Evolutionary conservation across 768 basidiomycete genomes (phyloP).

Genomic region (Steccherinum ochraceum): DNA sequence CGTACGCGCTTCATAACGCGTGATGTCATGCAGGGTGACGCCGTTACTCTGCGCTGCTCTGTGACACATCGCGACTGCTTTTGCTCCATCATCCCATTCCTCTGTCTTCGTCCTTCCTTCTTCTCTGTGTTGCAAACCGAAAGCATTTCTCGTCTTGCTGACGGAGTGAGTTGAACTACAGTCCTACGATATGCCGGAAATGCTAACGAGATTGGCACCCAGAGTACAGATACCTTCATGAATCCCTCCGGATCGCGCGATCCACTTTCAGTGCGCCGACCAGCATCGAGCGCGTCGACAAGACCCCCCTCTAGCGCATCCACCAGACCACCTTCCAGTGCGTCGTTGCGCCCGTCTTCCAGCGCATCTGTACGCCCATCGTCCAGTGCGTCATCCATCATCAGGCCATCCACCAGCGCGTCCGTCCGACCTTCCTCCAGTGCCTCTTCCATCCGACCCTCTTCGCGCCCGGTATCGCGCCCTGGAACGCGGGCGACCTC

Average conservation of each 20-base stretch:
- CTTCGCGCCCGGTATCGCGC: slow-evolving; percentile 25
- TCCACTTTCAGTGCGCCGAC: background rate
- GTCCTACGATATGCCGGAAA: no score
- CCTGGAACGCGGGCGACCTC: slow-evolving; percentile 20
- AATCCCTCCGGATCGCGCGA: background rate
- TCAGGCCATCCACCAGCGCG: slow-evolving; percentile 39
- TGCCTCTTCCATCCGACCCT: slow-evolving; percentile 6
- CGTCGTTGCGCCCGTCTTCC: background rate
- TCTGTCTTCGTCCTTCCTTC: no score
- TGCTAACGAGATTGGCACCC: no score
- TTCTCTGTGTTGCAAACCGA: no score
- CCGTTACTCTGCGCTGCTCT: no score
- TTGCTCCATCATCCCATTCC: no score
- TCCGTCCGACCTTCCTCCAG: slow-evolving; percentile 28
- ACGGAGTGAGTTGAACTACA: no score
- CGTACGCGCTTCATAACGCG: no score
- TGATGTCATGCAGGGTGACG: no score
- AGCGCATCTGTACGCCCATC: slow-evolving; percentile 19
- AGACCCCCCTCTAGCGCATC: slow-evolving; percentile 22
- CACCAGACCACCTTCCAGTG: slow-evolving; percentile 8
- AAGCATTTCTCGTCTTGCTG: no score
- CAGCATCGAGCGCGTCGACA: slow-evolving; percentile 10
- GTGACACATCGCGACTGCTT: no score
- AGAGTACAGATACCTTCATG: no score
- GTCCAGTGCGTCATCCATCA: slow-evolving; percentile 36